Evolutionary conservation across 2,329 filamentous ascomycete species (phyloP).

Genomic region (Aureobasidium sp.): DNA sequence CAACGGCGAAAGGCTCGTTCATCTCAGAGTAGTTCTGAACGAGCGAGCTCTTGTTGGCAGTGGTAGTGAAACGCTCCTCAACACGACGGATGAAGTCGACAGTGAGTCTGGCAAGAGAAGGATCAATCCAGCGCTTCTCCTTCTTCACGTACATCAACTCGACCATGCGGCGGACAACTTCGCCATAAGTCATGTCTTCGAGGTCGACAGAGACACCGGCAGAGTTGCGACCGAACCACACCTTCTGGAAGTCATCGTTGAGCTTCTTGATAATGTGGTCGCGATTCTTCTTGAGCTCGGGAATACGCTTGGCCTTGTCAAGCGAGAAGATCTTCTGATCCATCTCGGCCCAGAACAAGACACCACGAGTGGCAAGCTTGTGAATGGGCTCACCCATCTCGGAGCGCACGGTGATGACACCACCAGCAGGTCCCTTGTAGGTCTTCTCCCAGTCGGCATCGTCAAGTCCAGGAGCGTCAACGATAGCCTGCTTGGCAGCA

Average conservation of each 20-base stretch:
- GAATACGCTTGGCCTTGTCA: slow-evolving; percentile 86
- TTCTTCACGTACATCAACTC: slow-evolving; percentile 89
- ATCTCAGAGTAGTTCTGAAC: slow-evolving; percentile 89
- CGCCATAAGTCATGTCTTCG: slow-evolving; percentile 91
- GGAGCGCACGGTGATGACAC: slow-evolving; percentile 90
- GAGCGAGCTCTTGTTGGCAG: slow-evolving; percentile 62
- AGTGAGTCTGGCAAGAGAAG: slow-evolving; percentile 70
- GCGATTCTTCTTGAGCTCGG: slow-evolving; percentile 79
- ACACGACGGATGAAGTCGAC: slow-evolving; percentile 95
- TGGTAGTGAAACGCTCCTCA: slow-evolving; percentile 87
- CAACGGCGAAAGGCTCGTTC: slow-evolving; percentile 65
- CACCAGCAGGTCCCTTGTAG: slow-evolving; percentile 83
- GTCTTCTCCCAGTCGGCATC: slow-evolving; percentile 86
- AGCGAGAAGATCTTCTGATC: slow-evolving; percentile 96
- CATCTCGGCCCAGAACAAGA: slow-evolving; percentile 97
- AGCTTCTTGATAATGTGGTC: slow-evolving; percentile 92
- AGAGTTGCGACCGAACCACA: slow-evolving; percentile 87
- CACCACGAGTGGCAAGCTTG: slow-evolving; percentile 94
- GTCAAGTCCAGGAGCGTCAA: slow-evolving; percentile 72
- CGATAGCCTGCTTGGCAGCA: slow-evolving; percentile 82
- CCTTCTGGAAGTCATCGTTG: slow-evolving; percentile 93
- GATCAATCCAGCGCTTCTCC: slow-evolving; percentile 84
- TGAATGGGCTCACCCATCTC: slow-evolving; percentile 99
- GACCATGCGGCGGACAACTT: slow-evolving; percentile 78
- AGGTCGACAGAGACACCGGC: slow-evolving; percentile 74